Evolutionary conservation across 257 asterid species (phyloP).

Genomic region (Ophiorrhiza pumila): DNA sequence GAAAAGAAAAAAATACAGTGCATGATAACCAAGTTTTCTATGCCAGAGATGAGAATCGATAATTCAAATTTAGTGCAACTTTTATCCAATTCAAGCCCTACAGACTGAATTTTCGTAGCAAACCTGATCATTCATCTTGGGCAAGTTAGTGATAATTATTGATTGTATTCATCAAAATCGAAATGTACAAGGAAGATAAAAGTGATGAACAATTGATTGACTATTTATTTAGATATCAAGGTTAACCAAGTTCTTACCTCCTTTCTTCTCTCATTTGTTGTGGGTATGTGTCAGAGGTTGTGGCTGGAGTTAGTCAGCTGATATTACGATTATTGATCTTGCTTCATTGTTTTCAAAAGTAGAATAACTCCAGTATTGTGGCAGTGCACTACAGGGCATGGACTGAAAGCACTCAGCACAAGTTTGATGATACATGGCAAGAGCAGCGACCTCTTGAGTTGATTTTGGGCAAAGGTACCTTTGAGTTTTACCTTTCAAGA

Average conservation of each 20-base stretch:
- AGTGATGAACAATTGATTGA: not conserved
- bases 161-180: not conserved
- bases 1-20: not conserved
- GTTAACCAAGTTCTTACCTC: not conserved
- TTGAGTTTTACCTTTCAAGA: conserved; percentile 9
- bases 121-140: not conserved
- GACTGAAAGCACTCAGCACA: conserved; percentile 84
- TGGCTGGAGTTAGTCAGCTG: too few species aligned
- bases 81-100: not conserved
- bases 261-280: not conserved
- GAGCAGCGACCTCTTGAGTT: conserved; percentile 93
- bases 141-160: not conserved
- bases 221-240: not conserved
- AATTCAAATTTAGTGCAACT: not conserved
- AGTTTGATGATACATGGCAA: conserved; percentile 96
- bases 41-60: not conserved
- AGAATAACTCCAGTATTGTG: conserved; percentile 2
- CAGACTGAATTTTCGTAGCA: not conserved
- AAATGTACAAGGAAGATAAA: not conserved
- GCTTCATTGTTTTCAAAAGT: not conserved
- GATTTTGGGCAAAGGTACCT: conserved; percentile 84
- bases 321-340: not conserved
- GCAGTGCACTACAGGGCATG: conserved; percentile 94
- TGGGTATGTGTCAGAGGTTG: too few species aligned
- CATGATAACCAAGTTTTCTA: not conserved